Base-by-base conservation (phyloP, 2,329 filamentous ascomycete genomes). In the Capronia americana region DNA sequence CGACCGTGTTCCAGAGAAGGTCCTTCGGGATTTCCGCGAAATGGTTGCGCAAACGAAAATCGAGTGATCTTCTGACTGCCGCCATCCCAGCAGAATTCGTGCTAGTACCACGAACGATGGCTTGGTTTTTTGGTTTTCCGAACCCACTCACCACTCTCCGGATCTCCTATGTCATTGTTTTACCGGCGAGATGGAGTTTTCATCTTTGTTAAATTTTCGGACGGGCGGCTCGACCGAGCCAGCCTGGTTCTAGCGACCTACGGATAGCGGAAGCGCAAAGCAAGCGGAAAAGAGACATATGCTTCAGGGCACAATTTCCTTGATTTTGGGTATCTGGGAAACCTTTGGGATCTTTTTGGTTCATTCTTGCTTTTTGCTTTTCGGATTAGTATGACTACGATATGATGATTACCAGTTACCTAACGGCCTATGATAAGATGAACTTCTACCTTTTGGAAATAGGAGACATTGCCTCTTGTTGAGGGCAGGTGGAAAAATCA, bases 1-100 rank as follows among this genome's bases (percentile, higher is more conserved):
- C 92, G 93, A 97, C 75, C 92, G 93, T 79, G 93, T 98, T 73
- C 93, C 95, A 14, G 86, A 88, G 73, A 93, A 98, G 71, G 93
- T 98, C 57, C 92, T 99, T 61, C 88, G 89, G 73, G 92, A 94
- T 77, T 98, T 98, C 82, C 92, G 91, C 74, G 91, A 92, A 79
- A 93, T 96, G 86, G 91, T 97, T 73, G 88, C 90, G 70, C 91
- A 95, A 75, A 60, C 30, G 67, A 68, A 86, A 79, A 89, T 75
- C 57, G 74, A 75, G 7, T 50, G 41, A 26, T 4, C 59, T 54
- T 38, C 32, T 44, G n/a, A 8, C 14, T 4, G 7, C 41, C 28
- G 14, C 8, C 6, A n/a, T n/a, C 11, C 38, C 17, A 44, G 38
- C 38, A n/a, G 38, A 20, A 3, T n/a, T 44, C 38, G 20, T 17